Evolutionary conservation across 2,329 filamentous ascomycete species (phyloP).

Genomic region (Emydomyces testavorans): DNA sequence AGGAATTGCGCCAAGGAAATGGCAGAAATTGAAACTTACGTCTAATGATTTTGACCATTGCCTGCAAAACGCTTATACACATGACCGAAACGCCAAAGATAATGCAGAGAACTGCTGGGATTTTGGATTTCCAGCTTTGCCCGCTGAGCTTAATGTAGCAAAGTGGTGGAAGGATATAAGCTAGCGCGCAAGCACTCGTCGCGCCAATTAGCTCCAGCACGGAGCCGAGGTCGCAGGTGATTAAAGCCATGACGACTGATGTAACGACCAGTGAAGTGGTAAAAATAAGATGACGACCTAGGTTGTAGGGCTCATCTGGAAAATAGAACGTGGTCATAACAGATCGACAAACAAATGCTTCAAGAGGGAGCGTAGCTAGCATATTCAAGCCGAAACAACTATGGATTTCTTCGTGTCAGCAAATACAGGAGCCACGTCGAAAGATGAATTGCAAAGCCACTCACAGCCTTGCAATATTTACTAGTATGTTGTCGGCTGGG

Average conservation of each 20-base stretch:
- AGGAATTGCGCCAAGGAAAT: not conserved
- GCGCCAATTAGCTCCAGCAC: constrained; percentile 95
- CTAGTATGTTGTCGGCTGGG: constrained; percentile 75
- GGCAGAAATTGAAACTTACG: constrained; percentile 28
- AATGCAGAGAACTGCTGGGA: constrained; percentile 59
- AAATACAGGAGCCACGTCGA: not conserved
- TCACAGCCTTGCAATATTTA: constrained; percentile 78
- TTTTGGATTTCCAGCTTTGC: constrained; percentile 59
- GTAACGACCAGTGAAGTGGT: constrained; percentile 70
- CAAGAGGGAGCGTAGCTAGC: constrained; percentile 90
- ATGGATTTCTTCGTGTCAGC: constrained; percentile 17
- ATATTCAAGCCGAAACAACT: constrained; percentile 94
- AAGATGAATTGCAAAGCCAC: constrained; percentile 16
- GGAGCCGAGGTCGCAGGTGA: constrained; percentile 85
- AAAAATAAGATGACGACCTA: constrained; percentile 74
- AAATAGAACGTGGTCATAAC: constrained; percentile 85
- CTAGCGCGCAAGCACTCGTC: constrained; percentile 84
- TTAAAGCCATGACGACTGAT: constrained; percentile 63
- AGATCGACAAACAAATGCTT: constrained; percentile 94
- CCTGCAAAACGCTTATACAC: constrained; percentile 65
- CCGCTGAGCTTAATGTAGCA: constrained; percentile 92
- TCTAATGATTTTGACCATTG: constrained; percentile 53
- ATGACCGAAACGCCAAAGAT: constrained; percentile 71
- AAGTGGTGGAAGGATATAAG: constrained; percentile 86
- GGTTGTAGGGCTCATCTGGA: constrained; percentile 61